Conservation (phyloP, 2,329 filamentous ascomycete species). For the Xylaria sp. region DNA sequence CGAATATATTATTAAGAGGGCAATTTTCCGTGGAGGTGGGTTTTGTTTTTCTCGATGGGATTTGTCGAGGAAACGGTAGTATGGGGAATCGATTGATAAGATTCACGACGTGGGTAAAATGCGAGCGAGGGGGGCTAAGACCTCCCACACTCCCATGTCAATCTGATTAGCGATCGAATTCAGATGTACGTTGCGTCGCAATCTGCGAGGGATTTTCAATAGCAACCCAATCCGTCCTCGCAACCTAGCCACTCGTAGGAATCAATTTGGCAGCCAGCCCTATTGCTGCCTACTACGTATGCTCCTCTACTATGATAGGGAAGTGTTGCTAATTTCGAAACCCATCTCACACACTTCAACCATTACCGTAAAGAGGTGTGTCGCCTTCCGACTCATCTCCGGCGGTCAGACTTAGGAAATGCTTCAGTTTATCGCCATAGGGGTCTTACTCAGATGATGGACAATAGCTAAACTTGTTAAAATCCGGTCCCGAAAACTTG, state of each 20-base stretch:
- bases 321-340: constrained; percentile 32
- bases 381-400: constrained; percentile 28
- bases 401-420: constrained; percentile 14
- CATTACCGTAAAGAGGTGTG: constrained; percentile 6
- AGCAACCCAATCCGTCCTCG: constrained; percentile 15
- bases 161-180: constrained; percentile 25
- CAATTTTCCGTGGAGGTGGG: constrained; percentile 7
- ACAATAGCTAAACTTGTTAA: background rate
- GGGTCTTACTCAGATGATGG: constrained; percentile 30
- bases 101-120: constrained; percentile 14
- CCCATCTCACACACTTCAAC: constrained; percentile 20
- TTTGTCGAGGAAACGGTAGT: background rate
- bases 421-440: background rate
- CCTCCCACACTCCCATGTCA: constrained; percentile 1
- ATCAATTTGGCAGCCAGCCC: constrained; percentile 14
- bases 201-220: constrained; percentile 30
- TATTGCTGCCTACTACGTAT: constrained; percentile 22
- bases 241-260: constrained; percentile 21
- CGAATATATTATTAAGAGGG: constrained; percentile 11
- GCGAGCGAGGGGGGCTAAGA: constrained; percentile 17
- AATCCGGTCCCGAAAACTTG: constrained; percentile 19
- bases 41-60: no score
- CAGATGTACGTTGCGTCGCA: constrained; percentile 13
- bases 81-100: constrained; percentile 22
- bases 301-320: constrained; percentile 21